A percentile compares a stretch with the other conserved stretches of the same genome.
phyloP scores from a whole-genome alignment of 352 stramenopile genomes.

The Vaucheria bursata region DNA sequence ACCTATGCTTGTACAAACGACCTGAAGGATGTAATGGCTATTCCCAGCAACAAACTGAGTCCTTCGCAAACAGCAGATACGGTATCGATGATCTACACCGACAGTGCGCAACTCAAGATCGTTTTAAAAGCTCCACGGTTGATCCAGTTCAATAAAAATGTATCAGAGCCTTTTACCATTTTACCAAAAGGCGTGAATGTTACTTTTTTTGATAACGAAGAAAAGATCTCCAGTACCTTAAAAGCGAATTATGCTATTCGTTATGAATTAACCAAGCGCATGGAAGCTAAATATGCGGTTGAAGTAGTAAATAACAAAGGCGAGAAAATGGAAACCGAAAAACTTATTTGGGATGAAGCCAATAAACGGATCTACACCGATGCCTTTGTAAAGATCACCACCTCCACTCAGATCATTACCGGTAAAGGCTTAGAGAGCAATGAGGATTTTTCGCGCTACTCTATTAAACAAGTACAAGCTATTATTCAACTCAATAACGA shows the following conservation, averaged over 20 bases:
- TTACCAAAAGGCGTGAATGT: background rate
- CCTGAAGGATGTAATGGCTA: background rate
- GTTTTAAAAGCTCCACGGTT: background rate
- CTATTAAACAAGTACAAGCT: background rate
- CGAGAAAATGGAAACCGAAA: background rate
- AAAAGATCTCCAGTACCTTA: background rate
- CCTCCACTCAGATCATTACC: background rate
- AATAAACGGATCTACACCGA: background rate
- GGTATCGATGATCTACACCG: background rate
- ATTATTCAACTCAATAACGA: background rate
- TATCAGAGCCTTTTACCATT: background rate
- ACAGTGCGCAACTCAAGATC: background rate
- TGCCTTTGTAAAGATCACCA: background rate
- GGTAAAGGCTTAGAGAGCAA: background rate
- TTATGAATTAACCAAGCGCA: background rate
- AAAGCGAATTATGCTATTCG: background rate
- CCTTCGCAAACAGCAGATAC: background rate
- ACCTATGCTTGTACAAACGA: too few relatives aligned
- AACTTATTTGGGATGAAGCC: slow-evolving; percentile 2
- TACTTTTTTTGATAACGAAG: background rate
- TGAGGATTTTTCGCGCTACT: background rate
- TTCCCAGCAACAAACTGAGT: background rate
- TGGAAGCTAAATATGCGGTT: background rate
- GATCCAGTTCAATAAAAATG: background rate
- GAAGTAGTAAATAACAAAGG: background rate